Conservation (phyloP, 2,329 filamentous ascomycete species). For the Paecilomyces variotii region DNA sequence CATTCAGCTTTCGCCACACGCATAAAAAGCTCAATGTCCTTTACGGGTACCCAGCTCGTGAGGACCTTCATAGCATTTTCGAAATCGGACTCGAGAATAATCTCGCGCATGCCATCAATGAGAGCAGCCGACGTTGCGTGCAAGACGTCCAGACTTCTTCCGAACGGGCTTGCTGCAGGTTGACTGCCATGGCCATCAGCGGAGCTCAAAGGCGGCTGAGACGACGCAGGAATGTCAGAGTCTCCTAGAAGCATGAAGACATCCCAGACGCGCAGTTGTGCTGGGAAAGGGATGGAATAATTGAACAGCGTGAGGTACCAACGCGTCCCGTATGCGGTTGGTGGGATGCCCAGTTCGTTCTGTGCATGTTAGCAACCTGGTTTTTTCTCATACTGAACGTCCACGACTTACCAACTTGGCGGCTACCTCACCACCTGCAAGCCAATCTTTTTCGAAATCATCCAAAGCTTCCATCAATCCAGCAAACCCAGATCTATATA, state of each 20-base stretch:
- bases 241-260: conserved; percentile 93
- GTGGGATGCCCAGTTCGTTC: conserved; percentile 70
- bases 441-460: conserved; percentile 80
- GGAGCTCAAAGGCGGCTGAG: conserved; percentile 6
- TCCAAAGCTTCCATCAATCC: conserved; percentile 78
- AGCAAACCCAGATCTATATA: conserved; percentile 77
- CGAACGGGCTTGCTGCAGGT: conserved; percentile 34
- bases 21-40: conserved; percentile 91
- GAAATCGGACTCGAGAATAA: conserved; percentile 86
- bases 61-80: conserved; percentile 97
- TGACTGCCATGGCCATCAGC: conserved; percentile 13
- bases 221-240: conserved; percentile 39
- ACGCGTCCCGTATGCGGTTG: conserved; percentile 87
- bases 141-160: conserved; percentile 70
- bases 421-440: conserved; percentile 68
- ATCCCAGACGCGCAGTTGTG: conserved; percentile 94
- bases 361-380: conserved; percentile 23
- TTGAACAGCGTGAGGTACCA: conserved; percentile 99
- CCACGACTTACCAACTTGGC: conserved; percentile 61
- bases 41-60: conserved; percentile 87
- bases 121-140: conserved; percentile 86
- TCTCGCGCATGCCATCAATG: conserved; percentile 81
- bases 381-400: not conserved
- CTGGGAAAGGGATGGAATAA: conserved; percentile 86
- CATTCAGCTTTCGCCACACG: conserved; percentile 80